Evolutionary conservation across 1,284 basidiomycete genomes (phyloP), one percentile per base, ranked within the genome.

Genomic region (Porodaedalea pini): DNA sequence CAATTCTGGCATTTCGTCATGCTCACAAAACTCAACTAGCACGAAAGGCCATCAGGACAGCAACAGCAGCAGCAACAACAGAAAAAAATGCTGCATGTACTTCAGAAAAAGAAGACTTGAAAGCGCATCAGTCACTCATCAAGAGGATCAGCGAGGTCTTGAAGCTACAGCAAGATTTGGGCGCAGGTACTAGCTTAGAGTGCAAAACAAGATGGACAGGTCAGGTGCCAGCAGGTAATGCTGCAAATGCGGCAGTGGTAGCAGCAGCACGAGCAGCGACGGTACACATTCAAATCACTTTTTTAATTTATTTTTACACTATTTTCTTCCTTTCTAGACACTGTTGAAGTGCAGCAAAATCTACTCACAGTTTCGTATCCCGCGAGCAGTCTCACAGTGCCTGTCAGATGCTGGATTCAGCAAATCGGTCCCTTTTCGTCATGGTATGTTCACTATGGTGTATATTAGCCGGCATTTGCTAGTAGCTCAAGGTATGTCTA

Each of bases 191-290:
- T 11, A 43, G 54, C 6, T 13, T 23, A 17, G 56, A 54, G 15
- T 19, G 39, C 15, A n/a, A 43, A 43, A 17, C 29, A 15, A 51
- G 39, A 27, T 54, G 43, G 43, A 31, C 8, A 21, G 51, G 21
- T 25, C 25, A 37, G 11, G 40, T 45, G 5, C 2, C 5, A 19
- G 31, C 11, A 10, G 60, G 60, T 13, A 61, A 61, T 41, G 19
- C 51, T n/a, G 52, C 50, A 23, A 61, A 60, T 48, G 58, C 60
- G 21, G 54, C 53, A 17, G 40, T 15, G 23, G 53, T 27, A 11
- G 49, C 60, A 19, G 53, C 60, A 19, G 34, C 29, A 27, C 25
- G n/a, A 25, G 31, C 19, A 6, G 44, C 43, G 10, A 19, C 10
- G 8, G 27, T 21, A 34, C 10, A 37, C 10, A 37, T 17, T 8